Conservation (phyloP, 768 basidiomycete species). For the Hebeloma cylindrosporum region DNA sequence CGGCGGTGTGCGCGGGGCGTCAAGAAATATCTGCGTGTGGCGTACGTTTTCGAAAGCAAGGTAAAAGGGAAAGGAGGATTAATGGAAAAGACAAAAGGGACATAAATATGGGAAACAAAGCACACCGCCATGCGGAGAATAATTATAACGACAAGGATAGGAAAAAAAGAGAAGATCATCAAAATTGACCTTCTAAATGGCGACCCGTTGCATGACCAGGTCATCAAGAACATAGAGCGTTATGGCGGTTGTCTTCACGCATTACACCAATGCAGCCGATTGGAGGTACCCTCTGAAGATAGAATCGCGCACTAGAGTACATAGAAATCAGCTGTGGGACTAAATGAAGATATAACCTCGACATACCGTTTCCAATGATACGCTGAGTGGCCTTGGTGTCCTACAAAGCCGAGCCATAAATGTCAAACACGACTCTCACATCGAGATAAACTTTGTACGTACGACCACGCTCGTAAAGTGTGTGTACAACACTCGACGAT, state of each 20-base stretch:
- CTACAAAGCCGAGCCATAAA: slow-evolving; percentile 33
- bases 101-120: slow-evolving; percentile 6
- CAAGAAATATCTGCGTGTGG: too few relatives aligned
- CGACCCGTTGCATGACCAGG: slow-evolving; percentile 5
- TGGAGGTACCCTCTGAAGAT: slow-evolving; percentile 76
- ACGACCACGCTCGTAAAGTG: slow-evolving; percentile 84
- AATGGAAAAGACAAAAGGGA: background rate
- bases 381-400: slow-evolving; percentile 83
- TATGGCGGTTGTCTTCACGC: background rate
- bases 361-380: slow-evolving; percentile 78
- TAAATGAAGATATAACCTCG: background rate
- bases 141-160: slow-evolving; percentile 6
- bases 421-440: slow-evolving; percentile 3
- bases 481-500: slow-evolving; percentile 76
- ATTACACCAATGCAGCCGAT: slow-evolving; percentile 67
- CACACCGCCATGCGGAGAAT: slow-evolving; percentile 2
- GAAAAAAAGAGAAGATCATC: background rate
- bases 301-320: slow-evolving; percentile 60
- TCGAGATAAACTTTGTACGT: slow-evolving; percentile 24
- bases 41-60: background rate
- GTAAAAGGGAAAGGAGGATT: background rate
- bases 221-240: slow-evolving; percentile 4
- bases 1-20: too few relatives aligned
- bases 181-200: too few relatives aligned
- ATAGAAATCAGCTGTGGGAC: slow-evolving; percentile 9